Conservation (phyloP, 305 asterid species). For the Fraxinus sp. region DNA sequence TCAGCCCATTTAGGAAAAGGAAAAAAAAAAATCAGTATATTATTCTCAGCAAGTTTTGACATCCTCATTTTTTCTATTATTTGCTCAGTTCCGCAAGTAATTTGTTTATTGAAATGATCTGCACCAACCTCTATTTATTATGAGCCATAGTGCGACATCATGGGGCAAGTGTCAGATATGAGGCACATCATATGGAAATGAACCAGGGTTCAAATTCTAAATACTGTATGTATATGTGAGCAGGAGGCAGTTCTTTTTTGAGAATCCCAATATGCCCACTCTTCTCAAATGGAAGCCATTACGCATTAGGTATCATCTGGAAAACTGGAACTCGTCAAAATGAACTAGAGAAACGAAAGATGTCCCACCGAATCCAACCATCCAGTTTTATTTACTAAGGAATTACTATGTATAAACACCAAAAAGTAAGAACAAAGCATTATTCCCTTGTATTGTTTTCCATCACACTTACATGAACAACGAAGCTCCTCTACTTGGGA, state of each 20-base stretch:
- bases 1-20: not conserved
- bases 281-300: not conserved
- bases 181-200: not conserved
- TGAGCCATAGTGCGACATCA: not conserved
- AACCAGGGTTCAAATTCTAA: not conserved
- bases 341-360: not conserved
- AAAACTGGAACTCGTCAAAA: not conserved
- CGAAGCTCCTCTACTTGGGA: not conserved
- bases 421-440: not conserved
- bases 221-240: not conserved
- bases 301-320: not conserved
- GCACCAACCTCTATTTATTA: not conserved
- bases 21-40: not conserved
- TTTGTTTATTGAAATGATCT: not conserved
- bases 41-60: not conserved
- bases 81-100: constrained; percentile 1
- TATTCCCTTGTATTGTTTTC: not conserved
- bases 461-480: not conserved
- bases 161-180: not conserved
- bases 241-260: not conserved
- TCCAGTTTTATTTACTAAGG: not conserved
- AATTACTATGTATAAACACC: not conserved
- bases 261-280: not conserved
- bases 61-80: not conserved
- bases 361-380: not conserved